Evolutionary conservation across 331 rosid species (phyloP).

Genomic region (Acacia pycnantha): DNA sequence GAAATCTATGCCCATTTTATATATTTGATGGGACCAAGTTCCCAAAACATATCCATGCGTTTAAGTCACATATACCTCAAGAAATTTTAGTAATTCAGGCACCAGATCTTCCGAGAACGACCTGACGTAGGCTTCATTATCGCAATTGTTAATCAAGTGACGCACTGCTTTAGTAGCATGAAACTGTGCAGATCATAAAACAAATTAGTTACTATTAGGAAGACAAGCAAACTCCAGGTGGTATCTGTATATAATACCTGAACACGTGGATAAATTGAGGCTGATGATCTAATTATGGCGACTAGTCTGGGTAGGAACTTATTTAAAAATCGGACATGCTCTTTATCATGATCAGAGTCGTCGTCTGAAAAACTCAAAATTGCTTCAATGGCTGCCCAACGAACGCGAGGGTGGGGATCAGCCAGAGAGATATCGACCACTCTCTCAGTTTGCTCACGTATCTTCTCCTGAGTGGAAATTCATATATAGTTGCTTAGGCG

Average conservation of each 20-base stretch:
- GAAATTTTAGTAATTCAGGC: not conserved
- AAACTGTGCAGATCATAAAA: conserved; percentile 18
- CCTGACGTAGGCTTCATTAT: not conserved
- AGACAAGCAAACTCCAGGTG: too few relatives aligned
- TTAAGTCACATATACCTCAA: not conserved
- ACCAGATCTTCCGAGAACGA: not conserved
- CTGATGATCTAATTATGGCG: not conserved
- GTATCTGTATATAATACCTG: conserved; percentile 20
- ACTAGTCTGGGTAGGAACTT: conserved; percentile 8
- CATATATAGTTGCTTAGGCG: not conserved
- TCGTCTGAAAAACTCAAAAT: not conserved
- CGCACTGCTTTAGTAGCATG: conserved; percentile 13
- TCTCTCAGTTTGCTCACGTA: not conserved
- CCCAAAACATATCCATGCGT: not conserved
- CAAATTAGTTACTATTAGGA: not conserved
- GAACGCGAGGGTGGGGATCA: conserved; percentile 25
- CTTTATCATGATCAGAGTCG: not conserved
- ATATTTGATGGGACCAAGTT: not conserved
- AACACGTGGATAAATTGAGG: not conserved
- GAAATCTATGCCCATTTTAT: too few relatives aligned
- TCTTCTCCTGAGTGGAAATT: not conserved
- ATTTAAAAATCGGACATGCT: not conserved
- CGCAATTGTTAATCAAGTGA: not conserved
- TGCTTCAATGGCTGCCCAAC: conserved; percentile 25
- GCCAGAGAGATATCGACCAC: conserved; percentile 3